phyloP scores from a whole-genome alignment of 1,284 basidiomycete genomes.

The Ceratobasidium sp. region DNA sequence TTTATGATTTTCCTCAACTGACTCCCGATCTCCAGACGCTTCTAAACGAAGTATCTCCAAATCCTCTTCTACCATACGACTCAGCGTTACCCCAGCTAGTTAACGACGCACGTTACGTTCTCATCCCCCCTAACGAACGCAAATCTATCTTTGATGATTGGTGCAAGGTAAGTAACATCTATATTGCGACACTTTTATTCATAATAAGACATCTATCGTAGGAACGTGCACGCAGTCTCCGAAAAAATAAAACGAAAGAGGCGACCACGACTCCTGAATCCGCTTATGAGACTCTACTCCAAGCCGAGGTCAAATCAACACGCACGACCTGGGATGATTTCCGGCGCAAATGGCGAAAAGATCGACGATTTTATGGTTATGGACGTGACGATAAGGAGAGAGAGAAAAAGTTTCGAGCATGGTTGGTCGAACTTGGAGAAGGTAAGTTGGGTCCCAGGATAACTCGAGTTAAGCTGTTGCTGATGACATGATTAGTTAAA shows the following conservation, averaged over 20 bases:
- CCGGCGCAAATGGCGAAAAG: constrained; percentile 88
- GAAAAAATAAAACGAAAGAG: constrained; percentile 49
- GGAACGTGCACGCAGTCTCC: constrained; percentile 31
- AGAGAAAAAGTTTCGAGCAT: constrained; percentile 89
- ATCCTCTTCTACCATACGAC: constrained; percentile 97
- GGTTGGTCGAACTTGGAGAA: constrained; percentile 90
- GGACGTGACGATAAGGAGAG: constrained; percentile 92
- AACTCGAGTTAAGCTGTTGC: constrained; percentile 21
- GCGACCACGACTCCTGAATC: constrained; percentile 55
- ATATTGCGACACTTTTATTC: constrained; percentile 62
- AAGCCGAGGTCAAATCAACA: constrained; percentile 90
- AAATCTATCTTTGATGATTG: constrained; percentile 96
- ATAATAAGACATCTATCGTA: neutral
- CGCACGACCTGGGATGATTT: constrained; percentile 92
- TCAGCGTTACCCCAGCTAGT: constrained; percentile 93
- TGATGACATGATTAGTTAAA: constrained; percentile 69
- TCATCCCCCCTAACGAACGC: constrained; percentile 85
- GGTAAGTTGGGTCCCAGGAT: constrained; percentile 63
- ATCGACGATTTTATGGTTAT: constrained; percentile 89
- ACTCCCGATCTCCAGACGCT: constrained; percentile 71
- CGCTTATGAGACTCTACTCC: constrained; percentile 83
- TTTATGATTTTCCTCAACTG: neutral
- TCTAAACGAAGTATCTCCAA: constrained; percentile 89
- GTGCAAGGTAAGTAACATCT: constrained; percentile 85
- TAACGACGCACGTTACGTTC: constrained; percentile 90